A percentile compares a stretch with the other conserved stretches of the same genome.
phyloP scores from a whole-genome alignment of 352 stramenopile genomes.

The Phytophthora colocasiae region DNA sequence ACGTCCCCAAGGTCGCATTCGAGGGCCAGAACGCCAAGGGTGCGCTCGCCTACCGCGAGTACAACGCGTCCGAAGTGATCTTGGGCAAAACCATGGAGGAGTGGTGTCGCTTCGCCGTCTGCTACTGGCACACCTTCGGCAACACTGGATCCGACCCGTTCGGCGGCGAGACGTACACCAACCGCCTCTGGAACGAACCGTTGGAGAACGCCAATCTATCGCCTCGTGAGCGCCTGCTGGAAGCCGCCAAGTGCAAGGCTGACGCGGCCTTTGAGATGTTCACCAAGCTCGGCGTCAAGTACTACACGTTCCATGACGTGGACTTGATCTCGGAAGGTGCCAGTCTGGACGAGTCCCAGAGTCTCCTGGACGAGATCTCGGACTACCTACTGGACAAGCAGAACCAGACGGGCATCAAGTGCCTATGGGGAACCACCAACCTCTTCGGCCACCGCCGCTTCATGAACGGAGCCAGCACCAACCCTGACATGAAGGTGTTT shows the following conservation, averaged over 20 bases:
- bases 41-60: slow-evolving; percentile 75
- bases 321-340: not conserved
- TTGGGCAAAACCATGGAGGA: slow-evolving; percentile 82
- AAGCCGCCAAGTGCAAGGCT: not conserved
- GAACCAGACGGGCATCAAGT: not conserved
- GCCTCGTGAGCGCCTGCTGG: not conserved
- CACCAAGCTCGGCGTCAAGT: not conserved
- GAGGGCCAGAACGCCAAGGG: slow-evolving; percentile 54
- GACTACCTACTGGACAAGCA: not conserved
- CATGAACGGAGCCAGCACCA: not conserved
- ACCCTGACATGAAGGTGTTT: not conserved
- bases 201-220: slow-evolving; percentile 21
- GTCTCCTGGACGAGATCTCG: not conserved
- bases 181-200: slow-evolving; percentile 49
- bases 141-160: slow-evolving; percentile 45
- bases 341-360: not conserved
- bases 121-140: slow-evolving; percentile 69
- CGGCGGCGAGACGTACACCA: slow-evolving; percentile 44
- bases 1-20: slow-evolving; percentile 68
- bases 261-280: not conserved
- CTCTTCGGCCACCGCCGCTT: not conserved
- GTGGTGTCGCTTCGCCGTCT: slow-evolving; percentile 67
- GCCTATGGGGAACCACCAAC: not conserved
- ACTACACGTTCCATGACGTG: not conserved
- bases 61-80: slow-evolving; percentile 81